Conservation (phyloP, 768 basidiomycete species). For the Naganishia vishniacii region DNA sequence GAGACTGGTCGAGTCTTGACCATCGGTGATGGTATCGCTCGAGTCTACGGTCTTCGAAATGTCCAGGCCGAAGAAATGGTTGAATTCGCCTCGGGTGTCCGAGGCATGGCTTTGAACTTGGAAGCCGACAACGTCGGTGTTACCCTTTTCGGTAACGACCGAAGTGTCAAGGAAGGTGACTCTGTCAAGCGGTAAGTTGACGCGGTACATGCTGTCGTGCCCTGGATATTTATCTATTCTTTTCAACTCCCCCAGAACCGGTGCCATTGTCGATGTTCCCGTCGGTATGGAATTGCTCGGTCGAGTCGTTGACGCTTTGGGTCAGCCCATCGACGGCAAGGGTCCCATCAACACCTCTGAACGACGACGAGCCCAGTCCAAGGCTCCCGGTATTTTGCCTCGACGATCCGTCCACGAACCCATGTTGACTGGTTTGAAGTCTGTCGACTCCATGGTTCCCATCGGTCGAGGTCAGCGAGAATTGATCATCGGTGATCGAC, state of each 20-base stretch:
- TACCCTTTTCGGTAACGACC: slow-evolving; percentile 79
- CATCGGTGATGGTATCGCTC: slow-evolving; percentile 90
- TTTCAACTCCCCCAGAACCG: slow-evolving; percentile 55
- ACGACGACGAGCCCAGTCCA: slow-evolving; percentile 93
- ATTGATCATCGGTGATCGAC: slow-evolving; percentile 99
- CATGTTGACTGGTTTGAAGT: slow-evolving; percentile 99
- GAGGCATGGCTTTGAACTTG: slow-evolving; percentile 99
- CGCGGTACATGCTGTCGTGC: not conserved
- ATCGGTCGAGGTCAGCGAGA: slow-evolving; percentile 99
- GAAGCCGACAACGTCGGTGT: slow-evolving; percentile 99
- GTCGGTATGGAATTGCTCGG: slow-evolving; percentile 95
- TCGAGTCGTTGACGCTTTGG: slow-evolving; percentile 98
- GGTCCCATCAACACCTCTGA: slow-evolving; percentile 89
- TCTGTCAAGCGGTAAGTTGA: slow-evolving; percentile 76
- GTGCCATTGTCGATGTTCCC: slow-evolving; percentile 99
- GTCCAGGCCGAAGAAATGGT: slow-evolving; percentile 99
- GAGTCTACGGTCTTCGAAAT: slow-evolving; percentile 97
- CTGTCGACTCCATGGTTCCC: slow-evolving; percentile 99
- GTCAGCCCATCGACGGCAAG: slow-evolving; percentile 99
- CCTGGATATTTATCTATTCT: no score
- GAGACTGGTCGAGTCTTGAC: slow-evolving; percentile 99
- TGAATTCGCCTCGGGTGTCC: slow-evolving; percentile 99
- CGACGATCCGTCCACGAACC: slow-evolving; percentile 97
- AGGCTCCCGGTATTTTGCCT: slow-evolving; percentile 98
- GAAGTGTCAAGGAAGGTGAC: slow-evolving; percentile 99